Conservation (phyloP, 768 basidiomycete genomes). For the Trametes meyenii region DNA sequence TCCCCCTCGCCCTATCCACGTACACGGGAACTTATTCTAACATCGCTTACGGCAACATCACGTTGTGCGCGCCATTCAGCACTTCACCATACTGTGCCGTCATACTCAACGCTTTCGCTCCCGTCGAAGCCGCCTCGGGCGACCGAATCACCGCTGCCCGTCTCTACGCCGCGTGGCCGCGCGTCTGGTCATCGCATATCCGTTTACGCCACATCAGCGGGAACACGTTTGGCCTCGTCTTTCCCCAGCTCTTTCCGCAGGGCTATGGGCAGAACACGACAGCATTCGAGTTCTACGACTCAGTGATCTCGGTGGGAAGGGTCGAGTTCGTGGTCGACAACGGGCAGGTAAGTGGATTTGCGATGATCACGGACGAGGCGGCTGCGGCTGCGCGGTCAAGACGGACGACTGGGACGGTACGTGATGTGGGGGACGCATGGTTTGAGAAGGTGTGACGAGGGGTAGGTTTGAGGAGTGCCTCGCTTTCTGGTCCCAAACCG, state of each 20-base stretch:
- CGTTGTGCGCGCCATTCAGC: conserved; percentile 24
- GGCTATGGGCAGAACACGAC: conserved; percentile 37
- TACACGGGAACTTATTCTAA: conserved; percentile 25
- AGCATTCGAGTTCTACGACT: conserved; percentile 17
- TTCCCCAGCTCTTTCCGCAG: conserved; percentile 36
- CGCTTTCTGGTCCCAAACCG: too few relatives aligned
- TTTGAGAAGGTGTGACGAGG: conserved; percentile 10
- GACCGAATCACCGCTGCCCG: background rate
- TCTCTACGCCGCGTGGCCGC: conserved; percentile 18
- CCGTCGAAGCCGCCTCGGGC: conserved; percentile 1
- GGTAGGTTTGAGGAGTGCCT: too few relatives aligned
- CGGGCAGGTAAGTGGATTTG: conserved; percentile 19
- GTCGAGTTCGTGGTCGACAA: conserved; percentile 15
- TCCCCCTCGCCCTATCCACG: conserved; percentile 4
- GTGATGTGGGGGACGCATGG: conserved; percentile 20
- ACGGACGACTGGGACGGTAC: background rate
- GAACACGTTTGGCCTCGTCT: conserved; percentile 28
- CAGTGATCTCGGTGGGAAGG: background rate
- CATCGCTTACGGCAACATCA: conserved; percentile 28
- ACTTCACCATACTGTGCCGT: conserved; percentile 17
- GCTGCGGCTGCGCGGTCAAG: conserved; percentile 10
- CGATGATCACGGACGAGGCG: conserved; percentile 15
- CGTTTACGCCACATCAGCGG: conserved; percentile 28
- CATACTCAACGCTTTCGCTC: conserved; percentile 17
- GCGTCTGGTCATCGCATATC: conserved; percentile 39